Evolutionary conservation across 768 basidiomycete genomes (phyloP), one percentile per base, ranked within the genome.

Genomic region (Termitomyces sp.): DNA sequence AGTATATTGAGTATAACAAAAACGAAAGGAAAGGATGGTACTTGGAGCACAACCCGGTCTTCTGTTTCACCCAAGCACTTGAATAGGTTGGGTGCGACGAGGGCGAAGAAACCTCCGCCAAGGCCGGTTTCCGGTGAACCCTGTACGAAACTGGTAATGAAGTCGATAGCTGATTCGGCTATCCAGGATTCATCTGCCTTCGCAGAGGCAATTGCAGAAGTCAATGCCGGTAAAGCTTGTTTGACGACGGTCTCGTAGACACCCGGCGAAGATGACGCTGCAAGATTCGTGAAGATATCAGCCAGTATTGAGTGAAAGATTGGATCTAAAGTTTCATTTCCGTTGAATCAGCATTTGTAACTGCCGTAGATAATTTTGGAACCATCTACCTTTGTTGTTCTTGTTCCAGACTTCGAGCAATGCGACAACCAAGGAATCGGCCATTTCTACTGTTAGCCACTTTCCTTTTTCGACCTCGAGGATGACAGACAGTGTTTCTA

Each of bases 11-110:
- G 13, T 12, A 15, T 39, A 57, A 10, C 36, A 41, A 31, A 52
- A 18, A 12, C 22, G 47, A 33, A 6, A 52, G 34, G 13, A 49
- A n/a, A 56, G 64, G 18, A n/a, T 12, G 49, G 28, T 60, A 88
- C 90, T 77, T 92, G 90, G 36, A 91, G 69, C 15, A 88, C 83
- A 66, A 95, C 95, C 62, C 94, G 83, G 66, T 98, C 97, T 61
- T 95, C 92, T 0, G 91, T 82, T 9, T 73, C 71, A 20, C 73
- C 69, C 51, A 98, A 71, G 54, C 85, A 85, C 39, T 76, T 77
- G 69, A 98, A 93, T 8, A 98, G 71, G 54, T 74, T 80, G 0
- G 88, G 87, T 1, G 90, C 93, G 39, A 96, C 72, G 29, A 85
- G 72, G 0, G 79, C 80, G 61, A 97, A 90, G 70, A 95, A 87